These are phyloP conservation scores for Trichoderma polysporum DNA, from an alignment of 2,329 filamentous ascomycete species.

Conservation along the genomic window DNA sequence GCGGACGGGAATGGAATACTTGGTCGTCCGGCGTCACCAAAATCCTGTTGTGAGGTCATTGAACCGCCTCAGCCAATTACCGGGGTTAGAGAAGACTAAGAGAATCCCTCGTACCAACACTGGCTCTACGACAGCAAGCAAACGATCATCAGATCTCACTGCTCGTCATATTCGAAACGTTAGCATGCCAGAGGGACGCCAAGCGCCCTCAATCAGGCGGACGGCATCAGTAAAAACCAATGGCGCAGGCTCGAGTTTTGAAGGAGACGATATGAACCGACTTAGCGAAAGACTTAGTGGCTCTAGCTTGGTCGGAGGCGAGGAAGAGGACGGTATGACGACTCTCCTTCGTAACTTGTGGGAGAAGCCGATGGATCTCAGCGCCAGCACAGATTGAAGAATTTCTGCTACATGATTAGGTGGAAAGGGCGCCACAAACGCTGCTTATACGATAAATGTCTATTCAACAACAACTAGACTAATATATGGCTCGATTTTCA, in stretches of 20 bases:
- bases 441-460: background rate
- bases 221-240: slow-evolving; percentile 40
- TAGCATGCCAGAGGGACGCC: slow-evolving; percentile 39
- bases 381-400: slow-evolving; percentile 43
- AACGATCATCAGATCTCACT: slow-evolving; percentile 32
- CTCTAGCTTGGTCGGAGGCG: slow-evolving; percentile 48
- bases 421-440: too few relatives aligned
- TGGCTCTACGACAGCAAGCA: slow-evolving; percentile 40
- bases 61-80: slow-evolving; percentile 44
- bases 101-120: slow-evolving; percentile 47
- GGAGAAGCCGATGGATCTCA: slow-evolving; percentile 60
- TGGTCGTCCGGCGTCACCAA: slow-evolving; percentile 70
- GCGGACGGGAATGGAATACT: slow-evolving; percentile 69
- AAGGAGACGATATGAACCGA: slow-evolving; percentile 45
- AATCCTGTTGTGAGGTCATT: slow-evolving; percentile 68
- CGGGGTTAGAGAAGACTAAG: slow-evolving; percentile 50
- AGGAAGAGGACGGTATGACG: slow-evolving; percentile 52
- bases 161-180: slow-evolving; percentile 41
- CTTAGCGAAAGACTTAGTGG: slow-evolving; percentile 49
- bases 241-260: slow-evolving; percentile 46
- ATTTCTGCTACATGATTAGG: background rate
- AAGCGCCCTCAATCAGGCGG: slow-evolving; percentile 33
- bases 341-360: slow-evolving; percentile 58
- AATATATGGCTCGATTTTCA: background rate
- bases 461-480: background rate